Evolutionary conservation across 495 filamentous ascomycete genomes (phyloP).

Genomic region (Chaetomium tenue): DNA sequence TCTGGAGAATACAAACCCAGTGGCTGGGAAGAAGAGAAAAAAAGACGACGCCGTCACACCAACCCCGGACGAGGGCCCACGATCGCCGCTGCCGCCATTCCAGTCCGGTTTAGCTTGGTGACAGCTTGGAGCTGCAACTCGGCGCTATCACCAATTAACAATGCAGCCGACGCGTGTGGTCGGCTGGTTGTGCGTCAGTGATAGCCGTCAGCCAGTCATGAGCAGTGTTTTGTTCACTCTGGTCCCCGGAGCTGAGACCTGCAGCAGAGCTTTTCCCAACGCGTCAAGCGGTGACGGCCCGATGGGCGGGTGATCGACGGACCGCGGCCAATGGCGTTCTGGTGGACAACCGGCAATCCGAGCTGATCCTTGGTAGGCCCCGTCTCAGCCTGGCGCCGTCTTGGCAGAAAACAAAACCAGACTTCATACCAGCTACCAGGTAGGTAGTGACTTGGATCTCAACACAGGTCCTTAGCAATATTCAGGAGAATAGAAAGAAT

Average conservation of each 20-base stretch:
- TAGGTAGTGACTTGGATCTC: too few relatives aligned
- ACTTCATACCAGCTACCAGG: too few relatives aligned
- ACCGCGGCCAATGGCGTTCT: constrained; percentile 9
- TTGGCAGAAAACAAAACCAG: too few relatives aligned
- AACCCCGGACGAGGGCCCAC: not conserved
- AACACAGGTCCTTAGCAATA: too few relatives aligned
- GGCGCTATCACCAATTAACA: constrained; percentile 6
- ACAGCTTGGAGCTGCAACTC: not conserved
- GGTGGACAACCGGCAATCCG: not conserved
- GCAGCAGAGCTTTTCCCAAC: constrained; percentile 11
- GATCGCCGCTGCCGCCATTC: constrained; percentile 2
- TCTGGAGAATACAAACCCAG: not conserved
- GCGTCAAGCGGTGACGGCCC: constrained; percentile 3
- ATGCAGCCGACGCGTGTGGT: not conserved
- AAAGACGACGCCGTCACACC: too few relatives aligned
- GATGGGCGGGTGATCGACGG: constrained; percentile 18
- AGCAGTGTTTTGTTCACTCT: not conserved
- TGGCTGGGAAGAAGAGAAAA: not conserved
- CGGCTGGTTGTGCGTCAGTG: not conserved
- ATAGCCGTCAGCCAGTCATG: constrained; percentile 9
- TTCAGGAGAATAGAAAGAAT: too few relatives aligned
- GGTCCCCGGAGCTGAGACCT: constrained; percentile 21
- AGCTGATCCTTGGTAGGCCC: not conserved
- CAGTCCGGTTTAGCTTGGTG: not conserved
- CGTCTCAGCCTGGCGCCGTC: not conserved